Base-by-base conservation (phyloP, 495 filamentous ascomycete genomes). In the Rusavskia elegans region DNA sequence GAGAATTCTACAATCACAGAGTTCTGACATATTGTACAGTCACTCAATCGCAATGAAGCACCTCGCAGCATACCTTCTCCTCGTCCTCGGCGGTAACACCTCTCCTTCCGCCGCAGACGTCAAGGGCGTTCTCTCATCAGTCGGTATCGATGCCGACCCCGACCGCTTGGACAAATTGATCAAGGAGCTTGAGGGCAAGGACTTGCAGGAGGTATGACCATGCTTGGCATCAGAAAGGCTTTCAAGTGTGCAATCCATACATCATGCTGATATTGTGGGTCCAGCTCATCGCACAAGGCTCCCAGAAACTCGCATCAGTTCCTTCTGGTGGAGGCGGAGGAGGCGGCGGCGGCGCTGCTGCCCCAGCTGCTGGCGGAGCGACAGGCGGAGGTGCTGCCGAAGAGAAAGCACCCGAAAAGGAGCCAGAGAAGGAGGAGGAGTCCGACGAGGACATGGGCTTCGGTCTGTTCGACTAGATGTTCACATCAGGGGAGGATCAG, bases 371-470 rank as follows among this genome's bases (percentile, higher is more conserved):
- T 60, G 79, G 78, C 59, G 82, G 73, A 61, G 83, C 71, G 62
- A 86, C 69, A 63, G 86, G 72, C 57, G 83, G 71, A 55, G 83
- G 78, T 57, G 78, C 79, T 59, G 71, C 79, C 56, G 81, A 80
- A 69, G 82, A 75, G 61, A 81, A 85, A 67, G 75, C 80, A 67
- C 82, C 79, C 65, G 85, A 83, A 62, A 82, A 89, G 76, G 72
- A 74, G 64, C 76, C 82, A 65, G 78, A 81, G 59, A 80, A 77
- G 68, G 81, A 87, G 71, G 78, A 80, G 73, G 92, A 97, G 80
- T 97, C 92, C 66, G 92, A 99, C 72, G 92, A 99, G 68, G 92
- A 99, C 68, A 99, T 99, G 92, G 92, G 92, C 66, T 95, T 99
- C 79, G 92, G 92, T 84, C 89, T 99, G 55, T 97, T 97, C 84